Conservation (phyloP, 495 filamentous ascomycete genomes). For the Acidiella bohemica region DNA sequence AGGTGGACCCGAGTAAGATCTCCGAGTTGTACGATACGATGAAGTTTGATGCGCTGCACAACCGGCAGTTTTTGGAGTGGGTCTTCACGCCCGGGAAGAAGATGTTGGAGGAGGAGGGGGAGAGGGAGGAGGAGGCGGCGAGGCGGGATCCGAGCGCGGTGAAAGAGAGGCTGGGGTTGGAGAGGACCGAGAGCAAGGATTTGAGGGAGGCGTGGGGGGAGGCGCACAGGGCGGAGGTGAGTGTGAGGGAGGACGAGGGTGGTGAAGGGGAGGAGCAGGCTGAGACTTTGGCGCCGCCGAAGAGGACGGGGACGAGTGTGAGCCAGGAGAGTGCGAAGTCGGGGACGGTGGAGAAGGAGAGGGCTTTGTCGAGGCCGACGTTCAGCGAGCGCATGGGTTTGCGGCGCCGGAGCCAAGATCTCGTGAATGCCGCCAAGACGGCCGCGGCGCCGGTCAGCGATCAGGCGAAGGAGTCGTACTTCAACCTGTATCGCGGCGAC, state of each 20-base stretch:
- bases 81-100: constrained; percentile 73
- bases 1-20: constrained; percentile 95
- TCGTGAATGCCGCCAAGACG: constrained; percentile 4
- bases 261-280: background rate
- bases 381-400: constrained; percentile 31
- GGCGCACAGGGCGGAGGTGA: constrained; percentile 4
- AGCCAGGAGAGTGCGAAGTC: background rate
- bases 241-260: constrained; percentile 2
- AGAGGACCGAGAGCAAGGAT: constrained; percentile 6
- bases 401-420: constrained; percentile 25
- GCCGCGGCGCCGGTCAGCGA: constrained; percentile 1
- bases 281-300: background rate
- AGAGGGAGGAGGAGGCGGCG: constrained; percentile 5
- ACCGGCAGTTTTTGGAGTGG: constrained; percentile 94
- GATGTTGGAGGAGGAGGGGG: constrained; percentile 48
- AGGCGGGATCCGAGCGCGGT: too few species aligned
- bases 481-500: constrained; percentile 69
- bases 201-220: constrained; percentile 12
- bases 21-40: constrained; percentile 97
- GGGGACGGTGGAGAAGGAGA: constrained; percentile 13
- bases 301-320: constrained; percentile 1
- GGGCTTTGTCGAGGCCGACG: constrained; percentile 18
- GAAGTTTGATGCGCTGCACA: constrained; percentile 98
- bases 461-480: constrained; percentile 49
- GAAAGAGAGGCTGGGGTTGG: background rate